Evolutionary conservation across 2,329 filamentous ascomycete species (phyloP).

Genomic region (Pyrenophora tritici-repentis): DNA sequence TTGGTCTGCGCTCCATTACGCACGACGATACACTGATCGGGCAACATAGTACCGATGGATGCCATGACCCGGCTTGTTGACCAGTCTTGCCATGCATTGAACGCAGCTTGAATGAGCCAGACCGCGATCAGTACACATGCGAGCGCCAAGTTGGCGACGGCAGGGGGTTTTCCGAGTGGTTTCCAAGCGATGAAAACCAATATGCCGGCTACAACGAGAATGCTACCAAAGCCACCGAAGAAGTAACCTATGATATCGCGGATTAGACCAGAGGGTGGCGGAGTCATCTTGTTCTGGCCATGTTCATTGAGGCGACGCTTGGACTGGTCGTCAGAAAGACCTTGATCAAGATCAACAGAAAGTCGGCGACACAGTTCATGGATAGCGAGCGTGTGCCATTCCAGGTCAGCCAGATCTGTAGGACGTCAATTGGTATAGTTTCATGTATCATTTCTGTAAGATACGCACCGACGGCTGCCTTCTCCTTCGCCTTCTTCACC

Average conservation of each 20-base stretch:
- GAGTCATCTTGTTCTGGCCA: slow-evolving; percentile 70
- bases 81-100: slow-evolving; percentile 71
- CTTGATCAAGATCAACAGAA: slow-evolving; percentile 59
- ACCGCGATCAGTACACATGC: slow-evolving; percentile 74
- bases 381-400: slow-evolving; percentile 68
- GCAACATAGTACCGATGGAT: slow-evolving; percentile 80
- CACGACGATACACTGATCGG: slow-evolving; percentile 69
- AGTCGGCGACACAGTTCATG: slow-evolving; percentile 66
- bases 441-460: background rate
- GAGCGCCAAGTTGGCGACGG: slow-evolving; percentile 70
- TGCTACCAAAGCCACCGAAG: slow-evolving; percentile 76
- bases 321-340: slow-evolving; percentile 65
- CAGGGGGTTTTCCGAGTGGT: slow-evolving; percentile 73
- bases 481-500: slow-evolving; percentile 41
- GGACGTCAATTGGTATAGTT: slow-evolving; percentile 16
- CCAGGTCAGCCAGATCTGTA: slow-evolving; percentile 57
- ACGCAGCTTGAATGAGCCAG: slow-evolving; percentile 62
- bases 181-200: slow-evolving; percentile 79
- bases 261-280: slow-evolving; percentile 65
- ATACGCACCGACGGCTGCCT: slow-evolving; percentile 39
- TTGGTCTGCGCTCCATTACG: slow-evolving; percentile 61
- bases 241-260: slow-evolving; percentile 69
- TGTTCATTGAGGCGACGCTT: slow-evolving; percentile 61
- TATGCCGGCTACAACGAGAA: slow-evolving; percentile 70
- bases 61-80: slow-evolving; percentile 77